Base-by-base conservation (phyloP, 176 grass and related monocot species). In the Saccharum officinarum region DNA sequence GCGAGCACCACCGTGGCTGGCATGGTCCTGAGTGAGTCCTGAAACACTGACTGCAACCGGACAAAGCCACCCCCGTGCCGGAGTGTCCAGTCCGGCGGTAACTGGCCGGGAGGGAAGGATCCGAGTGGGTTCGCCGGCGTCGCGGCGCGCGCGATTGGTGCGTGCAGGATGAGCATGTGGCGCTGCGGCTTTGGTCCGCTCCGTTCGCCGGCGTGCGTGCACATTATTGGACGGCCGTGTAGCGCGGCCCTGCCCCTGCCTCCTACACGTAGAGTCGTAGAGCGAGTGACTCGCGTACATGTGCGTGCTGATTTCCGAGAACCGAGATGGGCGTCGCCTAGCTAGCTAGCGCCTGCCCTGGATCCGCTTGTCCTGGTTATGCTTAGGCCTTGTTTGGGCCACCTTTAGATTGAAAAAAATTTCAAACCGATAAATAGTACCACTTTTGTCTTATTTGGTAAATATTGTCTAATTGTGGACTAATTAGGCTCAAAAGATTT, bases 101-200 rank as follows among this genome's bases (percentile, higher is more conserved):
- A 46, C 60, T 8, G 82, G 71, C 42, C 71, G 62, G 41, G 28
- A 15, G 25, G 57, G 78, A 81, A 87, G 85, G 45, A 25, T 75
- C 69, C 60, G 60, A 38, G 70, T 23, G 69, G 69, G 69, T 67
- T 66, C 77, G 46, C 28, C 13, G 16, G 3, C 45, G 42, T 37
- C 41, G 6, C 14, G 69, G 37, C 16, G 3, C 16, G 60, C 71
- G 26, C 34, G 70, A 89, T 77, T 42, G 54, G 78, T 17, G 52
- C 78, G 71, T 22, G 4, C 70, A 62, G 41, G 88, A 90, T 72
- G 63, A 16, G 83, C 88, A 82, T 86, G 83, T 82, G 78, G 74
- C 60, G 11, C 36, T 10, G 23, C 20, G 78, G 31, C 46, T 41
- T 81, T 70, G 18, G 64, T 46, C 64, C 14, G 26, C 10, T 74